These are phyloP conservation scores for Pyrrhoderma lamaoense DNA, from an alignment of 1,284 basidiomycete genomes.

Conservation along the genomic window DNA sequence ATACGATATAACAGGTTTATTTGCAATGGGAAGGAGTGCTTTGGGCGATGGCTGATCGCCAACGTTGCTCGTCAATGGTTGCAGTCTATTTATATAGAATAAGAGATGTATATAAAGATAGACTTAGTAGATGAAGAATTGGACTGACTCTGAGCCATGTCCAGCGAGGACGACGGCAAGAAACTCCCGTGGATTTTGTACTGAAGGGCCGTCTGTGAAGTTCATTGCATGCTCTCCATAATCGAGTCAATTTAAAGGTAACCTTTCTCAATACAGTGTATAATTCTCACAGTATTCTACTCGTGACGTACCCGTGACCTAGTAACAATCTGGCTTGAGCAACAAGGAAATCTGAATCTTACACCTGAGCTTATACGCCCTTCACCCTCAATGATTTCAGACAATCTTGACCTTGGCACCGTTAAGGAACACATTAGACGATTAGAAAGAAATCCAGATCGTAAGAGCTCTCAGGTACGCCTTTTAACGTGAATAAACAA, in stretches of 20 bases:
- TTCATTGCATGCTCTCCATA: slow-evolving; percentile 40
- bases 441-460: slow-evolving; percentile 26
- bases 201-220: slow-evolving; percentile 46
- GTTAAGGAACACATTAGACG: slow-evolving; percentile 27
- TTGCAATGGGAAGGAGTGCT: slow-evolving; percentile 80
- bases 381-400: too few relatives aligned
- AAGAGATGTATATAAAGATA: slow-evolving; percentile 1
- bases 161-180: slow-evolving; percentile 80
- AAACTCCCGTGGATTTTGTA: slow-evolving; percentile 61
- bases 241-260: too few relatives aligned
- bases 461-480: slow-evolving; percentile 25
- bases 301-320: too few relatives aligned
- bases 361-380: too few relatives aligned
- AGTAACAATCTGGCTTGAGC: too few relatives aligned
- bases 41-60: slow-evolving; percentile 76
- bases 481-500: background rate
- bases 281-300: too few relatives aligned
- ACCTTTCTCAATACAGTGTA: too few relatives aligned
- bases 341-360: too few relatives aligned
- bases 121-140: background rate
- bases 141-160: slow-evolving; percentile 75
- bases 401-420: slow-evolving; percentile 20
- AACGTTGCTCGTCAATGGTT: slow-evolving; percentile 64
- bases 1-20: slow-evolving; percentile 83
- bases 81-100: slow-evolving; percentile 54